Conservation (phyloP, 2,329 filamentous ascomycete species). For the Amphichorda felina region DNA sequence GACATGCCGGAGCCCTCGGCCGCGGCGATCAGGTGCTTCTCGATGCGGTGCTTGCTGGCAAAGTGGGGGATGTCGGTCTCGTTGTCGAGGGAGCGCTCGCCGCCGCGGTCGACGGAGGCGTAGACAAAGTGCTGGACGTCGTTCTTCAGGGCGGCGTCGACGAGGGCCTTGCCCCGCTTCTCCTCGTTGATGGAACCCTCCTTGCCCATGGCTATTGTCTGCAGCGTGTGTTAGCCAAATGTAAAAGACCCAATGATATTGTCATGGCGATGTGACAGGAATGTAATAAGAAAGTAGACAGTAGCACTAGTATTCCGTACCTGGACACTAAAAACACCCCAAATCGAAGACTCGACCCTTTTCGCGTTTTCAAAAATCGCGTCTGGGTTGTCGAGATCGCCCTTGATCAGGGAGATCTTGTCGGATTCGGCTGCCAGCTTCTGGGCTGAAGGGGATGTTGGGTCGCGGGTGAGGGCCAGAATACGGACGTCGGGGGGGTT, state of each 20-base stretch:
- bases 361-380: slow-evolving; percentile 34
- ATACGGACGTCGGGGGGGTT: slow-evolving; percentile 34
- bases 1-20: slow-evolving; percentile 17
- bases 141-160: slow-evolving; percentile 41
- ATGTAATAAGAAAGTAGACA: not conserved
- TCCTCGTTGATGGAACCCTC: slow-evolving; percentile 8
- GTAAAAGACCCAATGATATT: no score
- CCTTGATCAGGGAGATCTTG: slow-evolving; percentile 42
- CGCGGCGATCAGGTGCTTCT: slow-evolving; percentile 40
- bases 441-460: slow-evolving; percentile 35
- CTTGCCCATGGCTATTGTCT: no score
- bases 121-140: slow-evolving; percentile 49
- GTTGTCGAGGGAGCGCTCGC: slow-evolving; percentile 33
- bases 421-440: slow-evolving; percentile 29
- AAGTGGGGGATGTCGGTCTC: slow-evolving; percentile 49
- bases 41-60: slow-evolving; percentile 45
- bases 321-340: slow-evolving; percentile 52
- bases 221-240: no score
- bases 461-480: slow-evolving; percentile 48
- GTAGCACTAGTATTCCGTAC: slow-evolving; percentile 14
- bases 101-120: slow-evolving; percentile 47
- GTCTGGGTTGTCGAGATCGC: slow-evolving; percentile 39
- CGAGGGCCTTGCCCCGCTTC: slow-evolving; percentile 40
- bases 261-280: no score
- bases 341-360: slow-evolving; percentile 22